A percentile compares a stretch with the other conserved stretches of the same genome.
Conservation (phyloP, 257 asterid genomes). For the Solanum lignicaule region DNA sequence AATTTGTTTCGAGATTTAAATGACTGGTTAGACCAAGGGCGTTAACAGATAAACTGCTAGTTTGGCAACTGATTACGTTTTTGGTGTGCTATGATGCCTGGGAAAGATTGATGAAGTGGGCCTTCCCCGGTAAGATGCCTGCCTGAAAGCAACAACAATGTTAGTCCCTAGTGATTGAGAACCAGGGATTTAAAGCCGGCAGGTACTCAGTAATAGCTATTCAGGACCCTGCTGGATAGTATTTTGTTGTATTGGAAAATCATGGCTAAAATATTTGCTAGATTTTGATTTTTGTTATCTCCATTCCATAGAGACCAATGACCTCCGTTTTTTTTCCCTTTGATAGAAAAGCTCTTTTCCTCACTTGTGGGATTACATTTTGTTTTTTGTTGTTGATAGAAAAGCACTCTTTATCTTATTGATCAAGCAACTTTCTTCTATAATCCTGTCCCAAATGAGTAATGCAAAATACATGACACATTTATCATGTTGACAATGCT, state of each 20-base stretch:
- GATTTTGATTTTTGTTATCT: too few relatives aligned
- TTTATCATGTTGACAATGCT: too few relatives aligned
- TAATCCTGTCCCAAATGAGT: not conserved
- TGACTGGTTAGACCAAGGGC: constrained; percentile 64
- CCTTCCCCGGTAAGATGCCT: constrained; percentile 88
- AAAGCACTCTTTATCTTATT: not conserved
- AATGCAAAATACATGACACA: too few relatives aligned
- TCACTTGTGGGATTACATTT: not conserved
- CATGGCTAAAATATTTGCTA: too few relatives aligned
- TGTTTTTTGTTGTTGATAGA: not conserved
- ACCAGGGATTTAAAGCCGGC: not conserved
- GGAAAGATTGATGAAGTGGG: constrained; percentile 75
- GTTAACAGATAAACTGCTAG: constrained; percentile 61
- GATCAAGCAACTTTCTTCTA: not conserved
- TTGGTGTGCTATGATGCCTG: constrained; percentile 43
- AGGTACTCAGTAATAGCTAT: not conserved
- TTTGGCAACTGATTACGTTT: constrained; percentile 56
- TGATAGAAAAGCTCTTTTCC: not conserved
- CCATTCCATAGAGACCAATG: too few relatives aligned
- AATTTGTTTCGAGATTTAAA: constrained; percentile 67
- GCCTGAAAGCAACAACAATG: constrained; percentile 69
- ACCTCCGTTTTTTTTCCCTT: too few relatives aligned
- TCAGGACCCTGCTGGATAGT: not conserved
- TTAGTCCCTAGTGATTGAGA: not conserved
- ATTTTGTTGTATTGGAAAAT: not conserved